Evolutionary conservation across 495 filamentous ascomycete species (phyloP).

Genomic region (Xylaria curta): DNA sequence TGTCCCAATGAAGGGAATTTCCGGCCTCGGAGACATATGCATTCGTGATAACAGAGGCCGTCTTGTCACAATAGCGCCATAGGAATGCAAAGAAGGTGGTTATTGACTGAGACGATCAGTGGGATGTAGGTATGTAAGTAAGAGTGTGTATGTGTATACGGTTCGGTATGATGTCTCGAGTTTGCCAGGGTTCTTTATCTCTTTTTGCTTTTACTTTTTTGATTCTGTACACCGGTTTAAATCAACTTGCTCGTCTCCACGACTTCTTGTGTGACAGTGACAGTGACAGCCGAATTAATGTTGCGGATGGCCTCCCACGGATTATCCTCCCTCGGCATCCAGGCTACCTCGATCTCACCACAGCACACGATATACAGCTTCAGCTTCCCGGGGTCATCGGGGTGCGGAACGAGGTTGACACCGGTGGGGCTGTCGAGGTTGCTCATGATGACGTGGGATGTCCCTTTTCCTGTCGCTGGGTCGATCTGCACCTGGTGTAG

Average conservation of each 20-base stretch:
- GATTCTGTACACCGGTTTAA: neutral
- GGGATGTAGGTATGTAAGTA: slow-evolving; percentile 1
- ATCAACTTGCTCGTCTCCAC: slow-evolving; percentile 8
- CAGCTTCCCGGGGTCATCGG: slow-evolving; percentile 27
- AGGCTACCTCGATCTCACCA: slow-evolving; percentile 39
- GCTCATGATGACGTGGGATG: slow-evolving; percentile 30
- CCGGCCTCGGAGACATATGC: neutral
- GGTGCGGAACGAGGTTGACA: slow-evolving; percentile 31
- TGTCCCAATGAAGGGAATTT: neutral
- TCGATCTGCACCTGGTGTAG: slow-evolving; percentile 38
- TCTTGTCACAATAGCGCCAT: slow-evolving; percentile 17
- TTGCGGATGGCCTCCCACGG: slow-evolving; percentile 38
- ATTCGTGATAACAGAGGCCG: neutral
- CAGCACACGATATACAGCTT: slow-evolving; percentile 41
- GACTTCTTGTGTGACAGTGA: slow-evolving; percentile 30
- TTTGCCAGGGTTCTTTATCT: neutral
- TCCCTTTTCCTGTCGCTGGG: slow-evolving; percentile 30
- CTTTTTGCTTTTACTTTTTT: neutral
- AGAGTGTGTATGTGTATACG: neutral
- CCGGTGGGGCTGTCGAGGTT: slow-evolving; percentile 38
- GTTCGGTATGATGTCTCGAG: neutral
- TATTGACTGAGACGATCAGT: slow-evolving; percentile 2
- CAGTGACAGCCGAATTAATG: slow-evolving; percentile 35
- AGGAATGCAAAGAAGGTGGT: slow-evolving; percentile 12
- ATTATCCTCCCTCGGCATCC: slow-evolving; percentile 36